Percentiles rank a stretch among this genome's conserved stretches.
phyloP scores from a whole-genome alignment of 352 stramenopile genomes.

The Pythium periplocum region DNA sequence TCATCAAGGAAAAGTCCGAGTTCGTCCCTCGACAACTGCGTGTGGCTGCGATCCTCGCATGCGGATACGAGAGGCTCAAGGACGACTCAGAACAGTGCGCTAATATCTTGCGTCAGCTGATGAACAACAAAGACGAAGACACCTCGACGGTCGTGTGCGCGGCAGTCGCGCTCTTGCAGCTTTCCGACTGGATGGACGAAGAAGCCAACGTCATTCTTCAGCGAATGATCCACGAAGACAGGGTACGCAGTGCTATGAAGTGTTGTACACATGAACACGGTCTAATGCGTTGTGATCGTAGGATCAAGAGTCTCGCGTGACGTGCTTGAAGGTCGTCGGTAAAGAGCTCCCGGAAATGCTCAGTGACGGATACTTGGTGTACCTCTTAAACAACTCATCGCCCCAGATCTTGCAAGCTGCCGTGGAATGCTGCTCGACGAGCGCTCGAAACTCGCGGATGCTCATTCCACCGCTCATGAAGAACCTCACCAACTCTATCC shows the following conservation, averaged over 20 bases:
- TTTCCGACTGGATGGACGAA: constrained; percentile 87
- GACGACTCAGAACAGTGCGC: constrained; percentile 50
- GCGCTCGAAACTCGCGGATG: constrained; percentile 72
- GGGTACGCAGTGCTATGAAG: constrained; percentile 18
- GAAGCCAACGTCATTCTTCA: constrained; percentile 77
- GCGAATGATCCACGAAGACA: constrained; percentile 73
- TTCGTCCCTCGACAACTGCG: constrained; percentile 53
- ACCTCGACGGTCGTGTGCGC: constrained; percentile 67
- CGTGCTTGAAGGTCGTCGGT: constrained; percentile 78
- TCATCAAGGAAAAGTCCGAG: constrained; percentile 65
- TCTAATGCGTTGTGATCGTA: constrained; percentile 8
- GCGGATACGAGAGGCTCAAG: constrained; percentile 70
- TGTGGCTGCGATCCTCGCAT: constrained; percentile 70
- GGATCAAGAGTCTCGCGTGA: constrained; percentile 59
- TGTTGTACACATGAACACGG: background rate
- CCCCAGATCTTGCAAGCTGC: constrained; percentile 70
- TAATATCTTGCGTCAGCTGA: constrained; percentile 56
- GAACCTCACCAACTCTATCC: constrained; percentile 56
- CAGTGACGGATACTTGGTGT: constrained; percentile 79
- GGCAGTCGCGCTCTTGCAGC: constrained; percentile 60
- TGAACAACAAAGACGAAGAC: constrained; percentile 52
- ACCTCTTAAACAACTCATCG: constrained; percentile 72
- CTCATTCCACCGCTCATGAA: constrained; percentile 80
- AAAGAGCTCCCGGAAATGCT: constrained; percentile 78
- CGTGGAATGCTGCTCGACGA: constrained; percentile 77